Evolutionary conservation across 2,329 filamentous ascomycete genomes (phyloP), one percentile per base, ranked within the genome.

Genomic region (Cylindrodendrum hubeiense): DNA sequence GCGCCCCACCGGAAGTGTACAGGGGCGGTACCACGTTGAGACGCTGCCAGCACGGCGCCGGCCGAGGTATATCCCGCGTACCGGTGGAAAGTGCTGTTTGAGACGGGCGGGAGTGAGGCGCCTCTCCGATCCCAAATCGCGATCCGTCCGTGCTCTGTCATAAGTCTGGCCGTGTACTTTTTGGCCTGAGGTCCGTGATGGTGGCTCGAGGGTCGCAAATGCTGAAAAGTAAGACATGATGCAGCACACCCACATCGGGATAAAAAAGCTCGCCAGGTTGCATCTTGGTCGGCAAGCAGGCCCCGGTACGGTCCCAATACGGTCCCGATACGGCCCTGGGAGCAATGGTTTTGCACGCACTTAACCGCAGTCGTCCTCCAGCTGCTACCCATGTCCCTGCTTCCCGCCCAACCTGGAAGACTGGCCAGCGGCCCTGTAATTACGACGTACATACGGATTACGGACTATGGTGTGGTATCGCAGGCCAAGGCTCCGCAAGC

Each of bases 321-420:
- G n/a, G 33, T 30, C 54, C 61, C 50, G 50, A 59, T 59, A n/a
- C 56, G 43, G 61, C 41, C 49, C 24, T 50, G 22, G 19, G 17
- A 54, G 50, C 21, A 47, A 58, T 22, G 34, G 41, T 19, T 34
- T 44, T 26, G 24, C 24, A 53, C 49, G 12, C 26, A 52, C 49
- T 59, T 59, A 44, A 63, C 54, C 41, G 44, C 9, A 54, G 39
- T 54, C 26, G 60, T 54, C 60, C 19, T 57, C 17, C 41, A 37
- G 52, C 49, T 66, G 53, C 43, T 43, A 70, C 69, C 71, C 72
- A 68, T 72, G 69, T 72, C 72, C 72, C 66, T 74, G 72, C 57
- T 74, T 67, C 64, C 66, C 67, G 61, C 51, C 51, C 49, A 53
- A 66, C 51, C 33, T 61, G 26, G 62, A 49, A 65, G 61, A 28